These are phyloP conservation scores for Aspergillus ruber DNA, from an alignment of 2,329 filamentous ascomycete species.

Conservation along the genomic window DNA sequence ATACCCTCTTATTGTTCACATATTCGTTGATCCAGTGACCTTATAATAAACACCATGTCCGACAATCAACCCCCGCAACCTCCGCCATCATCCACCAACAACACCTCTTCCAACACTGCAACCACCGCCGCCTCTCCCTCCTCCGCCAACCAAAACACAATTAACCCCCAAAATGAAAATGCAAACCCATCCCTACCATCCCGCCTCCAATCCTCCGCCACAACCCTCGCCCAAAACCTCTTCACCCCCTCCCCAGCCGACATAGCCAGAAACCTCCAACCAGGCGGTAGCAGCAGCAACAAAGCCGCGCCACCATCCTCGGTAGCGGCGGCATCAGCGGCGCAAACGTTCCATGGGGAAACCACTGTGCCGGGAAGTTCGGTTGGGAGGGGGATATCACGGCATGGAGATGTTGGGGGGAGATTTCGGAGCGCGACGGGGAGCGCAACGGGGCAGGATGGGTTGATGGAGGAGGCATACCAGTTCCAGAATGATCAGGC, in stretches of 20 bases:
- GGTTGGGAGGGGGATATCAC: neutral
- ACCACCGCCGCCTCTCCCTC: constrained; percentile 4
- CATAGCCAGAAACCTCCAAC: constrained; percentile 14
- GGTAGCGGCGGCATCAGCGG: constrained; percentile 11
- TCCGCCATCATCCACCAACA: too few relatives aligned
- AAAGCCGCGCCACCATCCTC: constrained; percentile 10
- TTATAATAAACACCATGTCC: neutral
- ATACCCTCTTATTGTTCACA: too few relatives aligned
- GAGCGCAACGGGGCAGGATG: constrained; percentile 7
- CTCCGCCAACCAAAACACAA: constrained; percentile 4
- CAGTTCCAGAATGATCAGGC: constrained; percentile 10
- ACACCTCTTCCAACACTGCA: constrained; percentile 11
- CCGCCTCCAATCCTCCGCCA: constrained; percentile 30
- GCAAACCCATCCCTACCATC: constrained; percentile 18
- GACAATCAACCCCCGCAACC: neutral
- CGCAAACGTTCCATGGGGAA: constrained; percentile 9
- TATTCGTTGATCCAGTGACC: too few relatives aligned
- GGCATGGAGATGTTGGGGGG: constrained; percentile 1
- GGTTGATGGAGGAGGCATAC: constrained; percentile 13
- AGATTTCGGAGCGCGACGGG: constrained; percentile 17
- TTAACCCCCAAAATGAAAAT: constrained; percentile 2
- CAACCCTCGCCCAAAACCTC: constrained; percentile 28
- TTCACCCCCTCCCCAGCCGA: constrained; percentile 14
- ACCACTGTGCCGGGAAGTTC: constrained; percentile 7
- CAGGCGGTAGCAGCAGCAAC: constrained; percentile 6